Evolutionary conservation across 164 flowering plant genomes (phyloP).

Genomic region (Macadamia tetraphylla): DNA sequence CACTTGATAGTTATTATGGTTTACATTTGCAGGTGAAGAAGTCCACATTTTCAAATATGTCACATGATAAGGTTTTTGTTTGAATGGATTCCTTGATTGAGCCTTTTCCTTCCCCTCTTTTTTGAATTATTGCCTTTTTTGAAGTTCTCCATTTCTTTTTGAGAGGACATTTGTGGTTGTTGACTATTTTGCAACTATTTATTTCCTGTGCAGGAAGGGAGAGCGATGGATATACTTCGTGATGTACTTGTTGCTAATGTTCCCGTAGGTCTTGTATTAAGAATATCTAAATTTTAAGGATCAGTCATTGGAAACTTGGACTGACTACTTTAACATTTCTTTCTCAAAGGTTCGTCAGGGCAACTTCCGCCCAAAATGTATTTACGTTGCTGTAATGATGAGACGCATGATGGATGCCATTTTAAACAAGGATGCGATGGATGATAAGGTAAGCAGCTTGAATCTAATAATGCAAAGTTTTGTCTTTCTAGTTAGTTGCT

Average conservation of each 20-base stretch:
- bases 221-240: slow-evolving; percentile 50
- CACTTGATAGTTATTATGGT: not conserved
- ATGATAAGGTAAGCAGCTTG: slow-evolving; percentile 71
- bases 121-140: not conserved
- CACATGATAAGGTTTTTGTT: slow-evolving; percentile 17
- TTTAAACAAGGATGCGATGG: slow-evolving; percentile 79
- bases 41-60: slow-evolving; percentile 9
- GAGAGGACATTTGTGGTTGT: not conserved
- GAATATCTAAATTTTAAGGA: not conserved
- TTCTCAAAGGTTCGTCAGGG: slow-evolving; percentile 40
- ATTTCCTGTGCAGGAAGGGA: slow-evolving; percentile 38
- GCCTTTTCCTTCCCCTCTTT: not conserved
- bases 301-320: not conserved
- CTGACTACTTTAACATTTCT: not conserved
- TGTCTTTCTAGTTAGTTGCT: not conserved
- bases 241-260: slow-evolving; percentile 79
- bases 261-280: slow-evolving; percentile 47
- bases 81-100: not conserved
- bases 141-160: not conserved
- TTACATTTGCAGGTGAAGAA: slow-evolving; percentile 21
- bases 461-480: not conserved
- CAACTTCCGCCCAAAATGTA: slow-evolving; percentile 78
- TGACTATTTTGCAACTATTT: not conserved
- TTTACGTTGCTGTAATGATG: slow-evolving; percentile 91
- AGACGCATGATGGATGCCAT: slow-evolving; percentile 93